These are phyloP conservation scores for Neurospora africana DNA, from an alignment of 495 filamentous ascomycete species.

Conservation along the genomic window DNA sequence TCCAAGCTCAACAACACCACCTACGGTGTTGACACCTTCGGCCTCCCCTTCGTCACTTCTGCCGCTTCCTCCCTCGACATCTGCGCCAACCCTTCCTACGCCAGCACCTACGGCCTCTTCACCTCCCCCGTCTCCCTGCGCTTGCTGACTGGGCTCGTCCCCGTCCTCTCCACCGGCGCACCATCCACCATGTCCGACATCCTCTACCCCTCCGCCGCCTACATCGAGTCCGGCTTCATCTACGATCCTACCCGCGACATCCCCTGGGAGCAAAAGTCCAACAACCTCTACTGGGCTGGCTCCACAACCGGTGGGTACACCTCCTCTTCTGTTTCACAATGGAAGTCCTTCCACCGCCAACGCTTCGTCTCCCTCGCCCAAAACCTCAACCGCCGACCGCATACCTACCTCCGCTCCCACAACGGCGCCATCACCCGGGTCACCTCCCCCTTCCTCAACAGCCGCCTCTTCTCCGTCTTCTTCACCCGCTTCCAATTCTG, in stretches of 20 bases:
- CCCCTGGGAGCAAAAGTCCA: conserved; percentile 30
- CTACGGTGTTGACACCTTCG: conserved; percentile 8
- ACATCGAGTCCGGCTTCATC: conserved; percentile 17
- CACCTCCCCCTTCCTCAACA: conserved; percentile 12
- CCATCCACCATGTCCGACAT: conserved; percentile 29
- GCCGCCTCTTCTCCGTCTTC: conserved; percentile 1
- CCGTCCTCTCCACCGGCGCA: conserved; percentile 28
- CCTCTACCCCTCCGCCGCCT: conserved; percentile 26
- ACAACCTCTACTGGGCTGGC: conserved; percentile 40
- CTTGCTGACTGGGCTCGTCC: conserved; percentile 18
- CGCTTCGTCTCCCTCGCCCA: conserved; percentile 33
- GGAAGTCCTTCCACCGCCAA: conserved; percentile 37
- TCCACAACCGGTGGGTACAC: conserved; percentile 36
- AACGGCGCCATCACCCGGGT: background rate
- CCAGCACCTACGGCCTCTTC: conserved; percentile 19
- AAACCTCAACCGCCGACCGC: conserved; percentile 15
- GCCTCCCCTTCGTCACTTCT: conserved; percentile 18
- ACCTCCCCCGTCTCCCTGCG: conserved; percentile 17
- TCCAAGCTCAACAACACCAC: background rate
- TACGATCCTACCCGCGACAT: conserved; percentile 29
- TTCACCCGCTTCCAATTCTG: conserved; percentile 5
- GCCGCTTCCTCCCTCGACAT: conserved; percentile 9
- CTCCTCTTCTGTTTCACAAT: conserved; percentile 10
- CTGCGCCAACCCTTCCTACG: conserved; percentile 21
- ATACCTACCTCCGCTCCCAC: conserved; percentile 9